Evolutionary conservation across 192 early-diverging fungal genomes (phyloP).

Genomic region (Fimicolochytrium jonesii): DNA sequence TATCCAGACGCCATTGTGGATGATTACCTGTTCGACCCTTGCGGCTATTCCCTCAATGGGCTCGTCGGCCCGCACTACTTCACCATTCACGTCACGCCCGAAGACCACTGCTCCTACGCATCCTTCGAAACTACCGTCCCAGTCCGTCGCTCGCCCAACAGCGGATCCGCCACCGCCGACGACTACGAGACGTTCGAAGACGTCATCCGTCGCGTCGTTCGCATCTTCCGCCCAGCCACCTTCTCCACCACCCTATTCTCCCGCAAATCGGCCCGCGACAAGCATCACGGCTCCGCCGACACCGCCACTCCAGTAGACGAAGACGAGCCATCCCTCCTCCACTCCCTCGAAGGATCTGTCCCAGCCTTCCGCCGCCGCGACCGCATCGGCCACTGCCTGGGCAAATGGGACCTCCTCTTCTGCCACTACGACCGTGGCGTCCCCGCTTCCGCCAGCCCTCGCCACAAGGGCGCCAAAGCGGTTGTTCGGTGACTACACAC

Average conservation of each 20-base stretch:
- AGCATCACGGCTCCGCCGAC: slow-evolving; percentile 24
- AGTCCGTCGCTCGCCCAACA: slow-evolving; percentile 30
- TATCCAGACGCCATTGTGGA: slow-evolving; percentile 81
- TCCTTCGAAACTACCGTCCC: slow-evolving; percentile 95
- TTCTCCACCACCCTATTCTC: slow-evolving; percentile 81
- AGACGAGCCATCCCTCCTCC: no score
- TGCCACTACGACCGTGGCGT: slow-evolving; percentile 33
- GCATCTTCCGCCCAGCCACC: slow-evolving; percentile 74
- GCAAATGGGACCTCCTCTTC: slow-evolving; percentile 53
- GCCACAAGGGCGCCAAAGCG: slow-evolving; percentile 12
- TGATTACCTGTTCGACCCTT: slow-evolving; percentile 91
- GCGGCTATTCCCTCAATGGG: slow-evolving; percentile 95
- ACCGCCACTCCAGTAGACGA: no score
- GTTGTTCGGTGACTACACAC: slow-evolving; percentile 18
- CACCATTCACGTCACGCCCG: slow-evolving; percentile 97
- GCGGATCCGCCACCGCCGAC: slow-evolving; percentile 7
- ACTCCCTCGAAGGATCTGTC: slow-evolving; percentile 37
- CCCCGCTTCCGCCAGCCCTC: no score
- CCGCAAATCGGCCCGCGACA: slow-evolving; percentile 23
- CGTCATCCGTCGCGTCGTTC: slow-evolving; percentile 70
- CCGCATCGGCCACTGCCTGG: slow-evolving; percentile 45
- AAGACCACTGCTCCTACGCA: slow-evolving; percentile 97
- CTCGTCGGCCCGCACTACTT: slow-evolving; percentile 82
- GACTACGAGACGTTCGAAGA: slow-evolving; percentile 59
- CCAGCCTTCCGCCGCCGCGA: slow-evolving; percentile 38